Base-by-base conservation (phyloP, 257 asterid species). In the Penstemon eatonii region DNA sequence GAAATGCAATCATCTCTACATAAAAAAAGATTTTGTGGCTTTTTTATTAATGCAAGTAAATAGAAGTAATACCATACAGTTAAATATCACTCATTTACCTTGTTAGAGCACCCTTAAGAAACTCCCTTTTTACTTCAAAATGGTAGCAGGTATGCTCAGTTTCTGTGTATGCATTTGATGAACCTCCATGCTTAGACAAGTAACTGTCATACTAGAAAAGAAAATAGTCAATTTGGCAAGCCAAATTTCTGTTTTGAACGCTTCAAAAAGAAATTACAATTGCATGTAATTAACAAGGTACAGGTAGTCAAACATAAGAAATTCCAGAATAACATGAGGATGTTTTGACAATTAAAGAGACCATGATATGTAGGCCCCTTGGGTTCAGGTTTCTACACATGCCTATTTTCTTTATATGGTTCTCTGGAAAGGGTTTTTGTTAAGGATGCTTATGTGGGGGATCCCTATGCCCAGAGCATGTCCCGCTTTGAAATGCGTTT, bases 121-220 rank as follows among this genome's bases (percentile, higher is more conserved):
- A 91, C 88, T 94, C 99, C 74, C 78, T 82, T 68, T 94, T 89
- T 66, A 94, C 97, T 63, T 94, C 99, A 83, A 94, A 94, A 78
- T 94, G 95, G 82, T 94, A 94, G 84, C 97, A 91, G 38, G 99
- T 91, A 75, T 89, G 84, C 90, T 94, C 97, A 7, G 99, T 91
- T 78, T 94, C 99, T n/a, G 99, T 94, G 79, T 89, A 91, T 15
- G 97, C 99, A 82, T 94, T 94, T 59, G 99, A 94, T n/a, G 96
- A 84, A n/a, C 99, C 99, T 71, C 99, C 99, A 76, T 85, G 99
- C 87, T 91, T 89, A 67, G 99, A 91, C 89, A 94, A 81, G 87
- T 81, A 94, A 86, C 96, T 94, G 56, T 89, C 99, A 84, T 94
- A 94, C 99, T 94, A 84, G 75, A 76, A 79, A 76, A 76, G 65